A percentile compares a stretch with the other conserved stretches of the same genome.
These are phyloP conservation scores for Oenanthe javanica DNA, from an alignment of 140 eudicot genomes.

Conservation along the genomic window DNA sequence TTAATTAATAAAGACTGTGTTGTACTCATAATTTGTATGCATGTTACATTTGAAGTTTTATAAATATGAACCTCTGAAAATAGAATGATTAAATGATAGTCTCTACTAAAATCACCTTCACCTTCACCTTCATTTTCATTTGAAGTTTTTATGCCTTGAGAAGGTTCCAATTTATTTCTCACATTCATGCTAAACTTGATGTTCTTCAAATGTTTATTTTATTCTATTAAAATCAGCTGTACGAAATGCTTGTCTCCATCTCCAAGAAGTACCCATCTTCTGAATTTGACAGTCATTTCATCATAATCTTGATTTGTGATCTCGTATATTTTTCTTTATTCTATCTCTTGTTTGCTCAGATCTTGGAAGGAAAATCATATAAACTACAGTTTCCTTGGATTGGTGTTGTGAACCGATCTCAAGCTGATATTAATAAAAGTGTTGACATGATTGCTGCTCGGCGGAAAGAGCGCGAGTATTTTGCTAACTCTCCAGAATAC, in stretches of 20 bases:
- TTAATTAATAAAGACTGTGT: not conserved
- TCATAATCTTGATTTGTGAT: not conserved
- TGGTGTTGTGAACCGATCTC: conserved; percentile 93
- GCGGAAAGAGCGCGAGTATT: conserved; percentile 75
- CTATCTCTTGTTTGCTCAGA: conserved; percentile 26
- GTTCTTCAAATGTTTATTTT: not conserved
- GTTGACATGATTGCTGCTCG: conserved; percentile 96
- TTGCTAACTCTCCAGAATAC: conserved; percentile 70
- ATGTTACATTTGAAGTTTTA: not conserved
- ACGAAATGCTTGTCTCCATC: not conserved
- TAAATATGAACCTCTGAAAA: no score
- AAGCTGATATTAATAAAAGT: conserved; percentile 80
- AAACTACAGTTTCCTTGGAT: conserved; percentile 93
- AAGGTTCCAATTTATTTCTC: not conserved
- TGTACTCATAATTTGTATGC: not conserved
- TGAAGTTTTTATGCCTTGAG: no score
- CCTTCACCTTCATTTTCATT: no score
- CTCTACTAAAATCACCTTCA: no score
- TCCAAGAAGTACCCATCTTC: not conserved
- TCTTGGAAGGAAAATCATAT: conserved; percentile 83
- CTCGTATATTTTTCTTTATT: not conserved
- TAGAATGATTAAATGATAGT: no score
- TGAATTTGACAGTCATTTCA: not conserved
- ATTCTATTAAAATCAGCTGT: not conserved
- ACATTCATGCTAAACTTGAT: not conserved